phyloP scores from a whole-genome alignment of 441 rosid species.

The Populus trichocarpa region DNA sequence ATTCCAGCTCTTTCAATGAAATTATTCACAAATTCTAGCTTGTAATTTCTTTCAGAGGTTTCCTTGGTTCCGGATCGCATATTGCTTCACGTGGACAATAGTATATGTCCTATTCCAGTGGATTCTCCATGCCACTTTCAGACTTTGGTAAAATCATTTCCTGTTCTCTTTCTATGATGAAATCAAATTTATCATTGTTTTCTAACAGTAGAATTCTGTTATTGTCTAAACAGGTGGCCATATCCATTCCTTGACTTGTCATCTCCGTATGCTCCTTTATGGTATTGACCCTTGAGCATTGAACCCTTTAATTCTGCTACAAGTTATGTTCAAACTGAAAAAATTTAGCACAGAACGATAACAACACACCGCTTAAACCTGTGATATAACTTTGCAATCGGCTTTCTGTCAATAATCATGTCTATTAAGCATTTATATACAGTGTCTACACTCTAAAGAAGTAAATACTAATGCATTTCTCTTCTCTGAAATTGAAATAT shows the following conservation, averaged over 20 bases:
- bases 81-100: conserved; percentile 88
- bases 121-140: conserved; percentile 63
- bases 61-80: conserved; percentile 87
- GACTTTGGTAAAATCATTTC: conserved; percentile 51
- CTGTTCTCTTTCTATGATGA: background rate
- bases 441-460: background rate
- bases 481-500: conserved; percentile 10
- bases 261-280: conserved; percentile 83
- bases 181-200: background rate
- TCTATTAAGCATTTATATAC: background rate
- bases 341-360: background rate
- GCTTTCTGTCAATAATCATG: background rate
- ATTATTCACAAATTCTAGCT: background rate
- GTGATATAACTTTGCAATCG: background rate
- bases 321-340: too few species aligned
- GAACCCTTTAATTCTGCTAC: background rate
- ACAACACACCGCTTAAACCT: background rate
- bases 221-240: conserved; percentile 76
- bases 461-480: background rate
- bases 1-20: conserved; percentile 9
- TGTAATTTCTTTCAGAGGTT: conserved; percentile 51
- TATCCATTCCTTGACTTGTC: conserved; percentile 92
- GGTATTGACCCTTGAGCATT: conserved; percentile 40
- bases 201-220: background rate
- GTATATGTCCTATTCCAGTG: conserved; percentile 78